A percentile compares a stretch with the other conserved stretches of the same genome.
Conservation (phyloP, 2,329 filamentous ascomycete genomes). For the Alternaria burnsii region DNA sequence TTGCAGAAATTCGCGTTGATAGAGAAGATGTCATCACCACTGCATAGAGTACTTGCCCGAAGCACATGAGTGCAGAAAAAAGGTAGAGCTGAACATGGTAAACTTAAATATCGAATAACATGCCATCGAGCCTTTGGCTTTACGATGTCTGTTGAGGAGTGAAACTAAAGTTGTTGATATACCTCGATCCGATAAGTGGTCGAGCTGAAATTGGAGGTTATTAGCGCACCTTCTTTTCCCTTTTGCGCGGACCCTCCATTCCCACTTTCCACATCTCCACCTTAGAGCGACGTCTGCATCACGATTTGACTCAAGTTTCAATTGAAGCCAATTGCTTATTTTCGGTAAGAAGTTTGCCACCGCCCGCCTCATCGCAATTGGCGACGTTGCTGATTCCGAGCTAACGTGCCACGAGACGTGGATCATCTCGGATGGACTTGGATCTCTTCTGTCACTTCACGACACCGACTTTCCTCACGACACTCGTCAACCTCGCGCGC, state of each 20-base stretch:
- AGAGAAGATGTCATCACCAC: slow-evolving; percentile 5
- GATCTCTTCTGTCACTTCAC: slow-evolving; percentile 36
- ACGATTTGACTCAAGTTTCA: slow-evolving; percentile 15
- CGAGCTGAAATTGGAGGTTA: slow-evolving; percentile 49
- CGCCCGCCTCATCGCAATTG: slow-evolving; percentile 14
- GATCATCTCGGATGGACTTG: slow-evolving; percentile 43
- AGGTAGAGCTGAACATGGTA: not conserved
- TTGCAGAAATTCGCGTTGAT: not conserved
- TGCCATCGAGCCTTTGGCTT: not conserved
- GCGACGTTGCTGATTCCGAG: slow-evolving; percentile 24
- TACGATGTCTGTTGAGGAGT: slow-evolving; percentile 9
- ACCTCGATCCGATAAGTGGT: slow-evolving; percentile 40
- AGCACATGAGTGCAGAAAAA: not conserved
- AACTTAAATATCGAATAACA: not conserved
- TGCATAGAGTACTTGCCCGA: not conserved
- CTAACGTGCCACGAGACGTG: slow-evolving; percentile 48
- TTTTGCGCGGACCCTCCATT: slow-evolving; percentile 40
- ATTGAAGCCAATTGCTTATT: slow-evolving; percentile 20
- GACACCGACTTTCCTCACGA: slow-evolving; percentile 35
- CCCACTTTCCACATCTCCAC: slow-evolving; percentile 30
- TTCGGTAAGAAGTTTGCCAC: slow-evolving; percentile 26
- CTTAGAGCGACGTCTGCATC: slow-evolving; percentile 32
- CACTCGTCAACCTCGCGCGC: slow-evolving; percentile 31
- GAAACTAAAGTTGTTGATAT: slow-evolving; percentile 35
- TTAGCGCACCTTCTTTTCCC: slow-evolving; percentile 43